Conservation (phyloP, 1,284 basidiomycete genomes). For the Polyporus tsugae region DNA sequence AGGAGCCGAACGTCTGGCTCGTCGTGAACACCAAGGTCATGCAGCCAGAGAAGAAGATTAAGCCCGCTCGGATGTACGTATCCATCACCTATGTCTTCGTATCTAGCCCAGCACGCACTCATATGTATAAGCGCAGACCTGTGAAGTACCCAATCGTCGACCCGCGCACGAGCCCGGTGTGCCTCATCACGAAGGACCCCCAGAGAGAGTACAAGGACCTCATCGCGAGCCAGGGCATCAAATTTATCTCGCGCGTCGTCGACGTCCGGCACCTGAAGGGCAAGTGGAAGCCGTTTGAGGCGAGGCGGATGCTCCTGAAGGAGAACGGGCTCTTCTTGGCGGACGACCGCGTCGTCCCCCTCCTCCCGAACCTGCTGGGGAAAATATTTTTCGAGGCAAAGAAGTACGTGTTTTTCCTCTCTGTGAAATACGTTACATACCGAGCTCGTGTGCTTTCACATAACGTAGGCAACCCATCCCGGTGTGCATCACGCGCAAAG, state of each 20-base stretch:
- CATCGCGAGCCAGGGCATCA: slow-evolving; percentile 79
- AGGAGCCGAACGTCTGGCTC: slow-evolving; percentile 88
- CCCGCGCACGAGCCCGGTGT: slow-evolving; percentile 81
- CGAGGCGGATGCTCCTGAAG: slow-evolving; percentile 83
- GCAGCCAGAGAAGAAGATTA: slow-evolving; percentile 78
- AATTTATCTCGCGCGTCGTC: slow-evolving; percentile 93
- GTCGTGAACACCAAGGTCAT: slow-evolving; percentile 86
- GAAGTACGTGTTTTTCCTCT: slow-evolving; percentile 67
- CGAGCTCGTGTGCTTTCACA: slow-evolving; percentile 5
- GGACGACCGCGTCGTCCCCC: slow-evolving; percentile 89
- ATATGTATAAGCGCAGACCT: slow-evolving; percentile 55
- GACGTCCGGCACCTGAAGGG: slow-evolving; percentile 90
- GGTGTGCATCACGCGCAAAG: slow-evolving; percentile 85
- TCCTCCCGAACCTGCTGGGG: slow-evolving; percentile 89
- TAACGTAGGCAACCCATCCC: slow-evolving; percentile 87
- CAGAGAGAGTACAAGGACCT: slow-evolving; percentile 97
- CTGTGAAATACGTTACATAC: background rate
- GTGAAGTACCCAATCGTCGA: slow-evolving; percentile 86
- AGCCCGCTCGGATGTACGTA: slow-evolving; percentile 84
- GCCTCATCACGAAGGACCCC: slow-evolving; percentile 95
- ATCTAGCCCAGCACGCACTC: background rate
- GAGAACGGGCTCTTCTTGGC: slow-evolving; percentile 95
- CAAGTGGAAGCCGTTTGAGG: slow-evolving; percentile 94
- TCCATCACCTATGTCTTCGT: background rate
- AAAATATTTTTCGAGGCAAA: slow-evolving; percentile 94